These are phyloP conservation scores for Trichoderma sp. DNA, from an alignment of 2,329 filamentous ascomycete genomes.

Conservation along the genomic window DNA sequence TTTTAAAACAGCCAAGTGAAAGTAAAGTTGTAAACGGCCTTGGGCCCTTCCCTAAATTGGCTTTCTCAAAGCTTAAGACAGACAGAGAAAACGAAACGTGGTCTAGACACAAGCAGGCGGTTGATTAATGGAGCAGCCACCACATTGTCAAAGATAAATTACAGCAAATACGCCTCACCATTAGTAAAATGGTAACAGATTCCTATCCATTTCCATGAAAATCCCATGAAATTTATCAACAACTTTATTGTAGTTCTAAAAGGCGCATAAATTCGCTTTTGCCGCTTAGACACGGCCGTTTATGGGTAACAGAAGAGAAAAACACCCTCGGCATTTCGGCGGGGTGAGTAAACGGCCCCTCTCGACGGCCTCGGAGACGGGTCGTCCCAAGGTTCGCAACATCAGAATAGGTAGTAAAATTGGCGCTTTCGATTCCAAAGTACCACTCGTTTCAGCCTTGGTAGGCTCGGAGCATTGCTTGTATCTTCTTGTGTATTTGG, in stretches of 20 bases:
- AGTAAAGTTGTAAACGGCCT: not conserved
- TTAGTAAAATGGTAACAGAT: not conserved
- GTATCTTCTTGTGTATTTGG: not conserved
- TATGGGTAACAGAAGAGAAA: not conserved
- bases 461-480: not conserved
- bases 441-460: not conserved
- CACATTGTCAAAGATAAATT: not conserved
- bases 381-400: not conserved
- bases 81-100: not conserved
- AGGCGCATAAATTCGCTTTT: not conserved
- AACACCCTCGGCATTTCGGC: slow-evolving; percentile 14
- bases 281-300: not conserved
- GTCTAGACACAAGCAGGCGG: not conserved
- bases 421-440: not conserved
- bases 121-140: not conserved
- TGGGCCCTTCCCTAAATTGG: not conserved
- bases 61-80: not conserved
- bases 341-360: not conserved
- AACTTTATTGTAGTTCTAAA: not conserved
- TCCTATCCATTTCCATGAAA: not conserved
- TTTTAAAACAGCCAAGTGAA: no score
- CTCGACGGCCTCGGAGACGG: slow-evolving; percentile 3
- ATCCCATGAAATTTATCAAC: not conserved
- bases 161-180: no score
- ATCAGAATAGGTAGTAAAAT: not conserved